Conservation (phyloP, 2,329 filamentous ascomycete genomes). For the Xylariomycetidae sp. region DNA sequence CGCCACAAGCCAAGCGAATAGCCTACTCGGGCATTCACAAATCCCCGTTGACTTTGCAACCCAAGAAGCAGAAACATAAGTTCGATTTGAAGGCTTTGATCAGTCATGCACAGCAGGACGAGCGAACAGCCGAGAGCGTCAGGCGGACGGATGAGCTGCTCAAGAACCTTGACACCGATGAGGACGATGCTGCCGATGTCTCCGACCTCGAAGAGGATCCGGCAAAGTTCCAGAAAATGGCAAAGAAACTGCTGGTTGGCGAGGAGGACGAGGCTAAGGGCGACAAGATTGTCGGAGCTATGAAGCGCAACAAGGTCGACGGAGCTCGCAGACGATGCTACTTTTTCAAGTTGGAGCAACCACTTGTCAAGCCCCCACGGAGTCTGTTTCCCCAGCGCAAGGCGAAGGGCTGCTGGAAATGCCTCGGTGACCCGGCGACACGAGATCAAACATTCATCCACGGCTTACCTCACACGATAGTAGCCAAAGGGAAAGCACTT, state of each 20-base stretch:
- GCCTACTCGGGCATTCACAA: slow-evolving; percentile 27
- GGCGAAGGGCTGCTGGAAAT: slow-evolving; percentile 37
- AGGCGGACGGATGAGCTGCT: slow-evolving; percentile 34
- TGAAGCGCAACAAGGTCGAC: slow-evolving; percentile 42
- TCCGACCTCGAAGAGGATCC: slow-evolving; percentile 29
- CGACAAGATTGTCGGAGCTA: slow-evolving; percentile 35
- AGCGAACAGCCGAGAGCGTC: slow-evolving; percentile 51
- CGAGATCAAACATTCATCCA: slow-evolving; percentile 56
- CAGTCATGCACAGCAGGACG: slow-evolving; percentile 51
- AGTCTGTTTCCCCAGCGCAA: slow-evolving; percentile 32
- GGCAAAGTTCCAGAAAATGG: slow-evolving; percentile 36
- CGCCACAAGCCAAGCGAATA: slow-evolving; percentile 43
- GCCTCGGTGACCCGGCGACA: slow-evolving; percentile 41
- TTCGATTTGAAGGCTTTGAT: slow-evolving; percentile 59
- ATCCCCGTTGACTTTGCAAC: slow-evolving; percentile 44
- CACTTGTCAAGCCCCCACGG: slow-evolving; percentile 16
- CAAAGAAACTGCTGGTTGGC: slow-evolving; percentile 32
- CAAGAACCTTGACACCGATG: slow-evolving; percentile 13
- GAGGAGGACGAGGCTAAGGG: slow-evolving; percentile 20
- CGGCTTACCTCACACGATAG: slow-evolving; percentile 53
- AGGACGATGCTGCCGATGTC: slow-evolving; percentile 10
- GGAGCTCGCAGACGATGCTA: slow-evolving; percentile 36
- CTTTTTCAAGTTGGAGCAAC: slow-evolving; percentile 40
- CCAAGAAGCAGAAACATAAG: slow-evolving; percentile 47
- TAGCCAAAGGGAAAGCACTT: slow-evolving; percentile 37